Evolutionary conservation across 495 filamentous ascomycete species (phyloP).

Genomic region (Talaromyces ruber): DNA sequence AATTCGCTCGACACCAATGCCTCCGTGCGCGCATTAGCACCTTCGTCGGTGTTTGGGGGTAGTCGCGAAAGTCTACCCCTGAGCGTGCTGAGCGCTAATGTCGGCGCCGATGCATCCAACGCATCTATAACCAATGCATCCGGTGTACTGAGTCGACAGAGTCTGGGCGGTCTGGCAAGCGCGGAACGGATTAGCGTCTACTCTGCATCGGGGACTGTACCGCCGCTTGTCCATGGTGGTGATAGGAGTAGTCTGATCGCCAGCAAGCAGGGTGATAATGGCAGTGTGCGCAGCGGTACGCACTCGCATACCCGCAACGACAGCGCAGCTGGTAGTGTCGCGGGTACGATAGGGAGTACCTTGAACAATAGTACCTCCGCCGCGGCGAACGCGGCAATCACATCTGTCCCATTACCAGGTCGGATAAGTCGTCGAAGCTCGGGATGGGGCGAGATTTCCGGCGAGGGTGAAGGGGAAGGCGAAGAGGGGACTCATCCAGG

Average conservation of each 20-base stretch:
- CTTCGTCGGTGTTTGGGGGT: constrained; percentile 86
- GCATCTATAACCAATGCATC: constrained; percentile 43
- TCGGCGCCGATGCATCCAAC: constrained; percentile 44
- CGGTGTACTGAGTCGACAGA: constrained; percentile 39
- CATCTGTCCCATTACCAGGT: constrained; percentile 30
- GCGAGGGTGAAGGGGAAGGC: constrained; percentile 26
- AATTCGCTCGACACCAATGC: constrained; percentile 94
- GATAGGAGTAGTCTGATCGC: constrained; percentile 80
- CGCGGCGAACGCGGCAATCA: constrained; percentile 24
- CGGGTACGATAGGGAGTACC: constrained; percentile 50
- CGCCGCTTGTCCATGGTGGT: constrained; percentile 42
- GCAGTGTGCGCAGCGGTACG: constrained; percentile 69
- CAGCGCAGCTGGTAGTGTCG: constrained; percentile 71
- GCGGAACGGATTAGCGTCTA: constrained; percentile 82
- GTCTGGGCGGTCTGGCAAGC: constrained; percentile 53
- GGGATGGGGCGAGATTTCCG: constrained; percentile 51
- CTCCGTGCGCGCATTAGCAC: constrained; percentile 84
- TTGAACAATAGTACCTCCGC: constrained; percentile 17
- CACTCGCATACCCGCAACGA: constrained; percentile 73
- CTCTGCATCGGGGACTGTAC: constrained; percentile 63
- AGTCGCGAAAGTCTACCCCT: constrained; percentile 81
- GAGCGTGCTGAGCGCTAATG: constrained; percentile 74
- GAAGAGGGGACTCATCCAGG: constrained; percentile 3
- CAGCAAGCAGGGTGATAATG: constrained; percentile 66
- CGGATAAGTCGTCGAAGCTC: constrained; percentile 54